Evolutionary conservation across 1,139 yeast genomes (phyloP).

Genomic region (Kodamaea sp.): DNA sequence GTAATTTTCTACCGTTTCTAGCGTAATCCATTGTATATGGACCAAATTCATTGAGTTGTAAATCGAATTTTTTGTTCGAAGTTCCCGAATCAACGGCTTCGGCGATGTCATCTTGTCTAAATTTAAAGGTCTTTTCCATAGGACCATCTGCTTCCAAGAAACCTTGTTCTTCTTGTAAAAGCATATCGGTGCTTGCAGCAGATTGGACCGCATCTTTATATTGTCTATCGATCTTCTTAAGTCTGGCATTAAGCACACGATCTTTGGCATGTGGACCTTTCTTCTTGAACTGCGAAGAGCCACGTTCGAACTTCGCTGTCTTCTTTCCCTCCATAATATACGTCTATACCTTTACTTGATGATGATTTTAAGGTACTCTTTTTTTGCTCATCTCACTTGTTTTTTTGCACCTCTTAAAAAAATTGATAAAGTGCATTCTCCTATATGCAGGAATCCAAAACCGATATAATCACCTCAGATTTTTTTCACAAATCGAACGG

Average conservation of each 20-base stretch:
- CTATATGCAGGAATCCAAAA: background rate
- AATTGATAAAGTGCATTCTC: no score
- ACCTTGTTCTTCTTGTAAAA: slow-evolving; percentile 82
- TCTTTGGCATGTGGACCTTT: slow-evolving; percentile 56
- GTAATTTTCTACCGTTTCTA: slow-evolving; percentile 79
- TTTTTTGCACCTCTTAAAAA: no score
- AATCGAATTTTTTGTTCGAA: slow-evolving; percentile 68
- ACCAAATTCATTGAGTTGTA: slow-evolving; percentile 74
- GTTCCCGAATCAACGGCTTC: slow-evolving; percentile 79
- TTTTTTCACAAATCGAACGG: slow-evolving; percentile 7
- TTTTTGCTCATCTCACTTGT: no score
- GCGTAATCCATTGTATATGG: slow-evolving; percentile 83
- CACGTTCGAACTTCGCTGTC: slow-evolving; percentile 22
- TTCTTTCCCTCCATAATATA: no score
- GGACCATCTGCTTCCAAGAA: slow-evolving; percentile 81
- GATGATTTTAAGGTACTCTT: no score
- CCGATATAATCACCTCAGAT: no score
- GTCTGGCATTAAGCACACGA: slow-evolving; percentile 58
- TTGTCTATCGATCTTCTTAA: slow-evolving; percentile 66
- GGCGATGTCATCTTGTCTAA: slow-evolving; percentile 74
- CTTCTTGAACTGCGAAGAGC: slow-evolving; percentile 10
- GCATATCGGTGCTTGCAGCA: slow-evolving; percentile 83
- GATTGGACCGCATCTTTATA: slow-evolving; percentile 74
- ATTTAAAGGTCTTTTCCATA: slow-evolving; percentile 87
- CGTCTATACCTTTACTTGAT: no score